Conservation (phyloP, 805 yeast species). For the Candida pseudofarinosa region DNA sequence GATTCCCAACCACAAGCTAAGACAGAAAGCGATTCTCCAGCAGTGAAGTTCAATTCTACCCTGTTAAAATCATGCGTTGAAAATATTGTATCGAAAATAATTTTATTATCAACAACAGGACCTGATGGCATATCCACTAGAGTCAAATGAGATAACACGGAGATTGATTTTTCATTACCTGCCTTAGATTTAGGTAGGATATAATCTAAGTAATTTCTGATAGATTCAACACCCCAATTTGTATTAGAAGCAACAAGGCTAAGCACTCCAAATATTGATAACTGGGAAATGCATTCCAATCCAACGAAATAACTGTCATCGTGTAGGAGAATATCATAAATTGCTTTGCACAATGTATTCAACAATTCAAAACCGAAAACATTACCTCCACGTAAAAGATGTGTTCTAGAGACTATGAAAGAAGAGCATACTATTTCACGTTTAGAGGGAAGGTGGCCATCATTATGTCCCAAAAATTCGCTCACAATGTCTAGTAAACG, state of each 20-base stretch:
- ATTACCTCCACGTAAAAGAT: neutral
- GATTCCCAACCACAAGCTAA: constrained; percentile 77
- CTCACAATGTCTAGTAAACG: neutral
- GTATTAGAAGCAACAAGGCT: constrained; percentile 27
- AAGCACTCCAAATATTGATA: constrained; percentile 43
- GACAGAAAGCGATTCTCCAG: constrained; percentile 80
- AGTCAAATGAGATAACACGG: constrained; percentile 54
- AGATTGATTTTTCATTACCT: constrained; percentile 55
- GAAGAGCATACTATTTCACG: neutral
- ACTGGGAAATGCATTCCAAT: constrained; percentile 39
- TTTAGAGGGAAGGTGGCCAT: neutral
- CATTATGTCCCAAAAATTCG: no score
- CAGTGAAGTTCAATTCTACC: constrained; percentile 68
- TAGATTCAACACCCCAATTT: constrained; percentile 1
- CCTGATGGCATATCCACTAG: constrained; percentile 21
- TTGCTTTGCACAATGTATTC: constrained; percentile 14
- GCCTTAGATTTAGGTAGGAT: constrained; percentile 45
- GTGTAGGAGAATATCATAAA: constrained; percentile 6
- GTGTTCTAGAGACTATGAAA: neutral
- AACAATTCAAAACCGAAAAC: constrained; percentile 4
- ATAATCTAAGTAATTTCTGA: constrained; percentile 12
- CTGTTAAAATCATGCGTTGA: constrained; percentile 65
- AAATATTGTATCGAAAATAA: constrained; percentile 45
- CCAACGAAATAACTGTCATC: constrained; percentile 17
- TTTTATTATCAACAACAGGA: constrained; percentile 15